phyloP scores from a whole-genome alignment of 495 filamentous ascomycete genomes.

The Penicillium riverlandense region DNA sequence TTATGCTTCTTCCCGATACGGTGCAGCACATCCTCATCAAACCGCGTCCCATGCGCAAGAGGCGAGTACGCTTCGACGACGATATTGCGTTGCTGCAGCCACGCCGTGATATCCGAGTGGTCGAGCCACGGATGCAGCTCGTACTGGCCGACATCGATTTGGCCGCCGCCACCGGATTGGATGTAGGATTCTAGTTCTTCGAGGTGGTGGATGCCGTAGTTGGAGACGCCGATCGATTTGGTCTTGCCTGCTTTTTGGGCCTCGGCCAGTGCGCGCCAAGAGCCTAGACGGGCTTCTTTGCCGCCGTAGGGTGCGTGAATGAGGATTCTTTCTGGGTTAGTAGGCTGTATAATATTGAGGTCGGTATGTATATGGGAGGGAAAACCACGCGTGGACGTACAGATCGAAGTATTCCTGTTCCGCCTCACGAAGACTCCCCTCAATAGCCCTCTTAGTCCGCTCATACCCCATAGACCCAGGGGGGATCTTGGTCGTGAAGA shows the following conservation, averaged over 20 bases:
- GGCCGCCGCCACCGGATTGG: constrained; percentile 60
- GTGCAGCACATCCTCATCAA: constrained; percentile 52
- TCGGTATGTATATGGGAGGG: too few relatives aligned
- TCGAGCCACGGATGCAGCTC: constrained; percentile 85
- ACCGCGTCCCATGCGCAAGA: constrained; percentile 57
- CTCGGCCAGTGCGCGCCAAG: constrained; percentile 47
- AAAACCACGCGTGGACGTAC: constrained; percentile 16
- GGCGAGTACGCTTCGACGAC: constrained; percentile 76
- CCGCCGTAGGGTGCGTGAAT: constrained; percentile 51
- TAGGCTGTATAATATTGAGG: too few relatives aligned
- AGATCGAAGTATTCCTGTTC: constrained; percentile 59
- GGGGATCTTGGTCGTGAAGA: constrained; percentile 52
- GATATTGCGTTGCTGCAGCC: constrained; percentile 61
- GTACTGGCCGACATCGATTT: constrained; percentile 77
- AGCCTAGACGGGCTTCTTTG: constrained; percentile 34
- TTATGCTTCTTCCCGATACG: constrained; percentile 59
- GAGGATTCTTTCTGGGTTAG: constrained; percentile 26
- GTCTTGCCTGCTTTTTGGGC: constrained; percentile 43
- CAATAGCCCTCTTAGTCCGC: constrained; percentile 27
- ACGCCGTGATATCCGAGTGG: constrained; percentile 66
- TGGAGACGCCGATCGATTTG: constrained; percentile 46
- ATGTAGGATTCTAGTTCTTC: constrained; percentile 66
- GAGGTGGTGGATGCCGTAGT: constrained; percentile 51
- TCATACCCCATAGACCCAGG: constrained; percentile 45
- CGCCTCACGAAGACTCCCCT: constrained; percentile 23